phyloP scores from a whole-genome alignment of 2,329 filamentous ascomycete genomes.

The Lasiodiplodia gonubiensis region DNA sequence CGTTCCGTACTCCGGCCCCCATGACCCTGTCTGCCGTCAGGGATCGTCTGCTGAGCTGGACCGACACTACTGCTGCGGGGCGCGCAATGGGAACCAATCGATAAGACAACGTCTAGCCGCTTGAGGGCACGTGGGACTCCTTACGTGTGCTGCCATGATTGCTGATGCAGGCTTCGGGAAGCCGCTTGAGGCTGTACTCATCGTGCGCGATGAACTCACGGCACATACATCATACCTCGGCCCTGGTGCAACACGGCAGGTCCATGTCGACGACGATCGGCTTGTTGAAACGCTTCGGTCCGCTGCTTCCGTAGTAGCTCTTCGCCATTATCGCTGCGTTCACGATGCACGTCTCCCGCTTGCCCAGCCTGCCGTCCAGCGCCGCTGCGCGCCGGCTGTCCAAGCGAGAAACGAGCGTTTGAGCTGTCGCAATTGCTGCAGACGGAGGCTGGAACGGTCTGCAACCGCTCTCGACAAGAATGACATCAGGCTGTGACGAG shows the following conservation, averaged over 20 bases:
- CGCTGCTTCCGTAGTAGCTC: constrained; percentile 54
- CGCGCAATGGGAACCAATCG: constrained; percentile 1
- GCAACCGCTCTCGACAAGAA: not conserved
- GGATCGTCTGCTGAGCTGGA: constrained; percentile 18
- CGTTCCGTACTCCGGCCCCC: constrained; percentile 17
- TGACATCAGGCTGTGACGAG: constrained; percentile 24
- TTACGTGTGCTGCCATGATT: constrained; percentile 28
- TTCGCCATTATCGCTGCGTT: constrained; percentile 78
- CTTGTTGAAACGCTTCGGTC: constrained; percentile 72
- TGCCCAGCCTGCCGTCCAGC: constrained; percentile 41
- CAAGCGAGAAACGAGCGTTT: constrained; percentile 30
- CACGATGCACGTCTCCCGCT: constrained; percentile 75
- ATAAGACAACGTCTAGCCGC: constrained; percentile 21
- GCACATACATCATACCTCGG: not conserved
- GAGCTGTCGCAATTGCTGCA: constrained; percentile 12
- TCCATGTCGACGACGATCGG: constrained; percentile 85
- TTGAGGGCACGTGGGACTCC: constrained; percentile 12
- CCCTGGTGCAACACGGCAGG: constrained; percentile 50
- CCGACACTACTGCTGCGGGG: constrained; percentile 17
- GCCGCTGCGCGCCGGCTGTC: constrained; percentile 32
- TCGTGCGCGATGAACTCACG: constrained; percentile 18
- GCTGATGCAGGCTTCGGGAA: constrained; percentile 13
- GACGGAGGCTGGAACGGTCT: constrained; percentile 8
- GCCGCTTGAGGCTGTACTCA: constrained; percentile 14
- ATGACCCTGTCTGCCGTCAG: constrained; percentile 2